Percentiles rank a stretch among this genome's conserved stretches.
Evolutionary conservation across 805 yeast species (phyloP).

Genomic region (Lipomyces mesembrius): DNA sequence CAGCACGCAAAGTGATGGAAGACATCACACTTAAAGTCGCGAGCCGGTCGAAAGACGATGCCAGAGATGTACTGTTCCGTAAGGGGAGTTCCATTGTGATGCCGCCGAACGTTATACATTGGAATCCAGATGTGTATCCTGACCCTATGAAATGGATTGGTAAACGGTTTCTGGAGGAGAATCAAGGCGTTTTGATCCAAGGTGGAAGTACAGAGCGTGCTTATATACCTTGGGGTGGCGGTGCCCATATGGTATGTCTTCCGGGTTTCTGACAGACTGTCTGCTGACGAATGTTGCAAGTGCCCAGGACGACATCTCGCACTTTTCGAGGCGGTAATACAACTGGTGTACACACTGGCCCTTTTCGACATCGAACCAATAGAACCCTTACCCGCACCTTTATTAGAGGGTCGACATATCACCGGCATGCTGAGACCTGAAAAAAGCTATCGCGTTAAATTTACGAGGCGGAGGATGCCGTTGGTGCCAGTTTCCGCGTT

Average conservation of each 20-base stretch:
- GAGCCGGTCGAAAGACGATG: conserved; percentile 3
- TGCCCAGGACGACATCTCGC: conserved; percentile 31
- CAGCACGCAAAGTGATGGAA: conserved; percentile 20
- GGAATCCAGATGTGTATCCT: conserved; percentile 33
- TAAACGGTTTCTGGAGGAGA: conserved; percentile 24
- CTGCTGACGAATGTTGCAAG: conserved; percentile 6
- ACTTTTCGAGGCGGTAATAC: conserved; percentile 18
- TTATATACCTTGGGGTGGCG: conserved; percentile 33
- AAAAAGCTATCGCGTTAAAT: no score
- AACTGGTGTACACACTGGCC: conserved; percentile 16
- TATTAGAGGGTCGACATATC: background rate
- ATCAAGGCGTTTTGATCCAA: conserved; percentile 13
- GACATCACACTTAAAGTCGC: conserved; percentile 21
- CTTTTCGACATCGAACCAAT: conserved; percentile 20
- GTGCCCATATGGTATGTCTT: conserved; percentile 22
- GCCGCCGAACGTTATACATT: conserved; percentile 23
- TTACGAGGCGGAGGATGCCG: no score
- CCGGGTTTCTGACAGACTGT: background rate
- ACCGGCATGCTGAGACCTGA: no score
- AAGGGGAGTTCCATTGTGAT: conserved; percentile 7
- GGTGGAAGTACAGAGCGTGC: conserved; percentile 18
- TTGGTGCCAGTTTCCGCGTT: no score
- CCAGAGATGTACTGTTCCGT: background rate
- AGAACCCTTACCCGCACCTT: conserved; percentile 5
- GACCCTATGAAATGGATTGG: conserved; percentile 30